Percentiles rank a stretch among this genome's conserved stretches.
Evolutionary conservation across 495 filamentous ascomycete species (phyloP).

Genomic region (Monascus purpureus): DNA sequence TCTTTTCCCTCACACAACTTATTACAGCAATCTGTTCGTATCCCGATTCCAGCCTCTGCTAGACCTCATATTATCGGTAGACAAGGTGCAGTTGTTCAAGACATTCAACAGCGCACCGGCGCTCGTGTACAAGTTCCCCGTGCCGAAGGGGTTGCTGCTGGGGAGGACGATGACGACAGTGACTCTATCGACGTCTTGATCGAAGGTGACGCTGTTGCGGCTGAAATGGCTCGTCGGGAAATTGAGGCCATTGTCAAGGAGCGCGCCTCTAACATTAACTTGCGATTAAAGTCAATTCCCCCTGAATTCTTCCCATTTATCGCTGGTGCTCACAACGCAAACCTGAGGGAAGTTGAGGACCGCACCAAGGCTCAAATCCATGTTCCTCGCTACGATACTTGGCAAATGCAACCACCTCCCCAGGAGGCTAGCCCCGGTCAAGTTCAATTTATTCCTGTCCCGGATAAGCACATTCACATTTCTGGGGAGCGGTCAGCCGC

Average conservation of each 20-base stretch:
- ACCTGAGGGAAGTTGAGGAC: constrained; percentile 54
- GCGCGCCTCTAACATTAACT: constrained; percentile 63
- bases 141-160: constrained; percentile 40
- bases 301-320: constrained; percentile 95
- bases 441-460: constrained; percentile 51
- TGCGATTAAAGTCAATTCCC: constrained; percentile 66
- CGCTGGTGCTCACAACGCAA: constrained; percentile 60
- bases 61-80: constrained; percentile 84
- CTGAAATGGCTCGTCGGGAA: constrained; percentile 62
- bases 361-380: constrained; percentile 58
- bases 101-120: constrained; percentile 69
- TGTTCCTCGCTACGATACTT: constrained; percentile 67
- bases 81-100: constrained; percentile 76
- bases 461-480: constrained; percentile 61
- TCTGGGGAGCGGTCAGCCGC: constrained; percentile 77
- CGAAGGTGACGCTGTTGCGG: constrained; percentile 79
- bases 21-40: constrained; percentile 51
- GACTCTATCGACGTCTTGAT: constrained; percentile 70
- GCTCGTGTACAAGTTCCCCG: constrained; percentile 82
- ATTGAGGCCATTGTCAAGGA: constrained; percentile 79
- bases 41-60: constrained; percentile 70
- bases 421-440: constrained; percentile 47
- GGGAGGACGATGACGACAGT: constrained; percentile 54
- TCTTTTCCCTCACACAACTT: constrained; percentile 1
- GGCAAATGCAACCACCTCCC: constrained; percentile 55